phyloP scores from a whole-genome alignment of 148 eudicot genomes.

The Diospyros kaki region DNA sequence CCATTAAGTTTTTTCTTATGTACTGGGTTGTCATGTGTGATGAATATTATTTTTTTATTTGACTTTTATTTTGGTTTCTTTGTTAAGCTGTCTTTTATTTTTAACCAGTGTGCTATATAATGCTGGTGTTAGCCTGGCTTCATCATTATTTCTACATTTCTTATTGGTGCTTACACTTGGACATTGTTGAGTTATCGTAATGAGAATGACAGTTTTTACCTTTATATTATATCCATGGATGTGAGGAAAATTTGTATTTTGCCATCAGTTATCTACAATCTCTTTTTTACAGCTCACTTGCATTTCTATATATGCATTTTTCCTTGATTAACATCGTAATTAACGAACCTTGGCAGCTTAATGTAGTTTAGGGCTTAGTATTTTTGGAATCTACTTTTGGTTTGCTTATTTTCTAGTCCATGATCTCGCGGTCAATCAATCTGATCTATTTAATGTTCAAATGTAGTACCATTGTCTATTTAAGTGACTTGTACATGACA shows the following conservation, averaged over 20 bases:
- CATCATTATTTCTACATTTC: neutral
- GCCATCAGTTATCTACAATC: neutral
- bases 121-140: neutral
- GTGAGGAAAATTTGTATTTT: neutral
- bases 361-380: neutral
- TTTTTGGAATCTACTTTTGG: neutral
- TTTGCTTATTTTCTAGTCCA: neutral
- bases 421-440: neutral
- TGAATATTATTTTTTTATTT: neutral
- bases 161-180: neutral
- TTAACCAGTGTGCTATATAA: neutral
- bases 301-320: neutral
- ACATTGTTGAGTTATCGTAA: neutral
- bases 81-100: neutral
- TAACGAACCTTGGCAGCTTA: neutral
- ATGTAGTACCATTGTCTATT: neutral
- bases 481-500: neutral
- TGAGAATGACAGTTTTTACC: neutral
- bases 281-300: neutral
- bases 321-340: neutral
- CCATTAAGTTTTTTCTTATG: neutral
- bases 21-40: neutral
- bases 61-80: neutral
- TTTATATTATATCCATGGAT: neutral
- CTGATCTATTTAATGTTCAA: neutral